Percentiles rank a stretch among this genome's conserved stretches.
Evolutionary conservation across 306 rosid genomes (phyloP).

Genomic region (Vigna nakashimae): DNA sequence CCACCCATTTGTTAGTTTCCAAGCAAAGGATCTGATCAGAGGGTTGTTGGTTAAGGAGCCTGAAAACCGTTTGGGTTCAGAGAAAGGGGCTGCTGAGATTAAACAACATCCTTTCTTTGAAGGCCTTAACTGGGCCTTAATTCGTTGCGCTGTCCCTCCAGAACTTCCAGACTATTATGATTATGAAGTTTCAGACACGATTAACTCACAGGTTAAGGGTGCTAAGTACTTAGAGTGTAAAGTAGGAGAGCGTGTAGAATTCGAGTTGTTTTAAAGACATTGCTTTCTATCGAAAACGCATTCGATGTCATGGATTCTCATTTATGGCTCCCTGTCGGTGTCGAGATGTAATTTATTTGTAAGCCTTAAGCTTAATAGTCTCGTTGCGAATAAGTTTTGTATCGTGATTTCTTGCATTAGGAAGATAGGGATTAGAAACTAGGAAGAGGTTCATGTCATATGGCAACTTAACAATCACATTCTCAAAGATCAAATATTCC

Average conservation of each 20-base stretch:
- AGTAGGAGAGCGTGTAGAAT: slow-evolving; percentile 73
- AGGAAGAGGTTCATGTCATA: slow-evolving; percentile 4
- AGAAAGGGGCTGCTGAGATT: slow-evolving; percentile 82
- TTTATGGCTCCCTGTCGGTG: slow-evolving; percentile 22
- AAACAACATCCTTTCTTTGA: slow-evolving; percentile 83
- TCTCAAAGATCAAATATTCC: background rate
- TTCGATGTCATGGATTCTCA: slow-evolving; percentile 31
- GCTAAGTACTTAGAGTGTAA: slow-evolving; percentile 69
- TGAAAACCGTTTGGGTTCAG: slow-evolving; percentile 70
- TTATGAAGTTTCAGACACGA: slow-evolving; percentile 53
- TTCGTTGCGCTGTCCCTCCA: slow-evolving; percentile 75
- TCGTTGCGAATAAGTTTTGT: slow-evolving; percentile 37
- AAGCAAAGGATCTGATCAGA: slow-evolving; percentile 72
- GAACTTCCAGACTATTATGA: slow-evolving; percentile 63
- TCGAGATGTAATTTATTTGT: slow-evolving; percentile 34
- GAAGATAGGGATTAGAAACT: background rate
- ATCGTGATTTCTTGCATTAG: background rate
- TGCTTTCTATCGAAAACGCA: slow-evolving; percentile 25
- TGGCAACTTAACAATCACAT: background rate
- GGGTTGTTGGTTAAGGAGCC: slow-evolving; percentile 81
- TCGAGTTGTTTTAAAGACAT: slow-evolving; percentile 75
- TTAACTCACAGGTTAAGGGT: slow-evolving; percentile 52
- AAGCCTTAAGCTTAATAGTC: background rate
- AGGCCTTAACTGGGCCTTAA: slow-evolving; percentile 83
- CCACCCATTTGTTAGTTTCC: slow-evolving; percentile 60